Evolutionary conservation across 225 moss, liverwort and hornwort genomes (phyloP).

Genomic region (Sphagnum tenellum): DNA sequence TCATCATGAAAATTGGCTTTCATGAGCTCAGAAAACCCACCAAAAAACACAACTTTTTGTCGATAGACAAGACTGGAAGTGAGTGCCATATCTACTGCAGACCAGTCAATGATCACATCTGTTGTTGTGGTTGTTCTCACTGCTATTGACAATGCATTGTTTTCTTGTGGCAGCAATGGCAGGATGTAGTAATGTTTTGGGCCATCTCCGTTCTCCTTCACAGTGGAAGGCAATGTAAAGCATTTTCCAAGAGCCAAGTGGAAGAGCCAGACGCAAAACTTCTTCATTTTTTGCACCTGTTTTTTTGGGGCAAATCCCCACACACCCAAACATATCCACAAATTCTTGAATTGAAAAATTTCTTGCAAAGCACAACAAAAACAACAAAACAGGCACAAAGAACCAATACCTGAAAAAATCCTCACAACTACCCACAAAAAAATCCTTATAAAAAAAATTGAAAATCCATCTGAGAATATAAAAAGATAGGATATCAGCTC

Average conservation of each 20-base stretch:
- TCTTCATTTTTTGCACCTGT: slow-evolving; percentile 27
- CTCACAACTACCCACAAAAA: too few species aligned
- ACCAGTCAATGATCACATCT: slow-evolving; percentile 42
- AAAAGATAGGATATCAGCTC: too few species aligned
- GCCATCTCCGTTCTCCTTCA: slow-evolving; percentile 13
- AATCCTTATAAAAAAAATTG: too few species aligned
- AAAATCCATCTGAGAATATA: too few species aligned
- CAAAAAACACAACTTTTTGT: slow-evolving; percentile 18
- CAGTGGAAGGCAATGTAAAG: slow-evolving; percentile 15
- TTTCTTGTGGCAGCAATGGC: slow-evolving; percentile 10
- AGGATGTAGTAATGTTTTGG: slow-evolving; percentile 25
- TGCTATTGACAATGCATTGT: neutral
- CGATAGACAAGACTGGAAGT: slow-evolving; percentile 39
- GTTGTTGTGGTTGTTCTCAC: neutral
- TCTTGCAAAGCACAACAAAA: too few species aligned
- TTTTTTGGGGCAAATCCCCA: too few species aligned
- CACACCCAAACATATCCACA: too few species aligned
- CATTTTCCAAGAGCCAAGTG: slow-evolving; percentile 34
- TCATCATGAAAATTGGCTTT: slow-evolving; percentile 11
- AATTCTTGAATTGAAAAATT: too few species aligned
- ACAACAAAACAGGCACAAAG: too few species aligned
- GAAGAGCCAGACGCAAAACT: slow-evolving; percentile 28
- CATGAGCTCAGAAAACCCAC: slow-evolving; percentile 35
- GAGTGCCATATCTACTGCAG: slow-evolving; percentile 24
- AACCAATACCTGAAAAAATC: too few species aligned